phyloP scores from a whole-genome alignment of 345 rosid species.

The Salix dunnii region DNA sequence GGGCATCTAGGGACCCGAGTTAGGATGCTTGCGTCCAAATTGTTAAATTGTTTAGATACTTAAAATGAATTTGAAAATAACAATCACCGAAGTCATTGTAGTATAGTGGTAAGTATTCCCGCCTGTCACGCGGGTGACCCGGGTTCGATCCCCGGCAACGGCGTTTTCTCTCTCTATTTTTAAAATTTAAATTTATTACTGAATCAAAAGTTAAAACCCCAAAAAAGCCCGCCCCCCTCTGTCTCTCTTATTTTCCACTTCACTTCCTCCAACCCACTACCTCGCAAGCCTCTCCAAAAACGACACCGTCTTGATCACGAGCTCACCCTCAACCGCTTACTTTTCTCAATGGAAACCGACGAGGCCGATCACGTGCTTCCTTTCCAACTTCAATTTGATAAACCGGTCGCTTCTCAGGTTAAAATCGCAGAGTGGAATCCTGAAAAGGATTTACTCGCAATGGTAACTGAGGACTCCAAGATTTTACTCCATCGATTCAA shows the following conservation, averaged over 20 bases:
- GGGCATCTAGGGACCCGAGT: too few relatives aligned
- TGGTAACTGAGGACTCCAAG: conserved; percentile 79
- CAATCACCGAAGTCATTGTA: too few relatives aligned
- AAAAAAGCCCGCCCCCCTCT: background rate
- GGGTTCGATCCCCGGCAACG: conserved; percentile 98
- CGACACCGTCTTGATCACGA: background rate
- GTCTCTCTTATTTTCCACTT: background rate
- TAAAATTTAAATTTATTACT: too few relatives aligned
- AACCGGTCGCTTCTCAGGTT: conserved; percentile 78
- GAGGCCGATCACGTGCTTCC: conserved; percentile 51
- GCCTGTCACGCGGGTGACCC: conserved; percentile 97
- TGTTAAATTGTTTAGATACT: too few relatives aligned
- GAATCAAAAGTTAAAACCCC: background rate
- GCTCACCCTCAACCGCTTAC: background rate
- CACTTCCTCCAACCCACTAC: background rate
- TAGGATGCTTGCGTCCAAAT: too few relatives aligned
- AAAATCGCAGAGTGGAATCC: conserved; percentile 81
- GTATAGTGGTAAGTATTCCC: conserved; percentile 88
- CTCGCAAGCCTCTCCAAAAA: background rate
- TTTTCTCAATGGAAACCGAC: conserved; percentile 57
- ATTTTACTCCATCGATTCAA: conserved; percentile 74
- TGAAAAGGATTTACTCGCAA: conserved; percentile 79
- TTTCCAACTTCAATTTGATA: conserved; percentile 85
- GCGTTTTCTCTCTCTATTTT: conserved; percentile 19
- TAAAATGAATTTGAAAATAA: too few relatives aligned